phyloP scores from a whole-genome alignment of 495 filamentous ascomycete genomes.

The Aspergillus hancockii region DNA sequence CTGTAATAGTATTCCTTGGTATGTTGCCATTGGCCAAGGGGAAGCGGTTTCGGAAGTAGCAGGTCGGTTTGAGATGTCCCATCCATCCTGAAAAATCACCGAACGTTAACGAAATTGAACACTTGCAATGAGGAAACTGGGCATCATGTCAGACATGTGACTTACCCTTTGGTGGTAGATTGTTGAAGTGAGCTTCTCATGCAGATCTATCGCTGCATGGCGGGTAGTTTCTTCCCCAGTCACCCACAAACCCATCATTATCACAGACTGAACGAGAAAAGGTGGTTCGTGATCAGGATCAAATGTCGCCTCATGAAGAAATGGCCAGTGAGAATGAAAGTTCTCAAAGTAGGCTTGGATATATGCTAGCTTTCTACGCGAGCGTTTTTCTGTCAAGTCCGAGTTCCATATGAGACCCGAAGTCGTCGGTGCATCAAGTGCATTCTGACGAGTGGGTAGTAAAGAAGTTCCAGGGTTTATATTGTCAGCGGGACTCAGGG shows the following conservation, averaged over 20 bases:
- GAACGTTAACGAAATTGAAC: too few relatives aligned
- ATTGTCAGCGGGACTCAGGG: not conserved
- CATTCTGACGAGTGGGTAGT: too few relatives aligned
- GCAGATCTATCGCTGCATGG: not conserved
- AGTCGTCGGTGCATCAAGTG: too few relatives aligned
- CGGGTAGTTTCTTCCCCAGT: not conserved
- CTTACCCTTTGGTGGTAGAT: not conserved
- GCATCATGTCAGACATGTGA: not conserved
- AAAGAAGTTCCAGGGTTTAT: too few relatives aligned
- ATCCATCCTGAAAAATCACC: not conserved
- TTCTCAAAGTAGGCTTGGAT: conserved; percentile 19
- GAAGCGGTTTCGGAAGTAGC: not conserved
- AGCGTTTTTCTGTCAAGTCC: not conserved
- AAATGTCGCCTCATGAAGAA: conserved; percentile 18
- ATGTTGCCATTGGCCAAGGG: conserved; percentile 21
- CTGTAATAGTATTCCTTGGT: conserved; percentile 21
- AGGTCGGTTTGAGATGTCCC: not conserved
- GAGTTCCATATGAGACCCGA: not conserved
- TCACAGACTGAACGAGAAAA: conserved; percentile 2
- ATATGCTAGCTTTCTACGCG: not conserved
- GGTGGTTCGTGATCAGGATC: conserved; percentile 19
- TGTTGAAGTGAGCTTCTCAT: not conserved
- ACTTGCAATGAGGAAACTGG: too few relatives aligned
- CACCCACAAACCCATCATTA: not conserved
- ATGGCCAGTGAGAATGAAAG: conserved; percentile 20